phyloP scores from a whole-genome alignment of 2,329 filamentous ascomycete genomes.

The Saccharata proteae region DNA sequence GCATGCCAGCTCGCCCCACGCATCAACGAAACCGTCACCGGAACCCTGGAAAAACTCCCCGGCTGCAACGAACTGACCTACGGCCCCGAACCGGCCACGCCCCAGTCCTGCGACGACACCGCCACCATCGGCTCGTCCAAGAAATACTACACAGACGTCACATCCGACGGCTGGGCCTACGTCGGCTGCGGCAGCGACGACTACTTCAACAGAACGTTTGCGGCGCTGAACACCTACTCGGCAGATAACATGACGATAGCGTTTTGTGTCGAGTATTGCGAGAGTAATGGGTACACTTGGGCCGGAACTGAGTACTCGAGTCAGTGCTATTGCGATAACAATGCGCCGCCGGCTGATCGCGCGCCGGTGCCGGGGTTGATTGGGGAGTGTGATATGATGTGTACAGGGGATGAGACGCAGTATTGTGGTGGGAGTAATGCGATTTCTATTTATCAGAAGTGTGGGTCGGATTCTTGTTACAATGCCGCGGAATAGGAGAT shows the following conservation, averaged over 20 bases:
- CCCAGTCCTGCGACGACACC: slow-evolving; percentile 10
- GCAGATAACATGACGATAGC: slow-evolving; percentile 40
- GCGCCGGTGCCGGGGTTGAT: no score
- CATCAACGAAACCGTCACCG: slow-evolving; percentile 32
- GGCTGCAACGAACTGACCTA: slow-evolving; percentile 46
- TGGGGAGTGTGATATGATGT: no score
- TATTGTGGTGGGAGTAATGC: no score
- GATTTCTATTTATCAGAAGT: no score
- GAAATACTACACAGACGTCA: slow-evolving; percentile 24
- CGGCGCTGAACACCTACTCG: slow-evolving; percentile 12
- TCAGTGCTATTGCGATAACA: no score
- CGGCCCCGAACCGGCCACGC: slow-evolving; percentile 18
- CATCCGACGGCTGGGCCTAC: slow-evolving; percentile 42
- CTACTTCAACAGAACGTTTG: slow-evolving; percentile 24
- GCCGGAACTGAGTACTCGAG: no score
- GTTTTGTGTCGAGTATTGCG: slow-evolving; percentile 43
- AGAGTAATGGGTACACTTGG: no score
- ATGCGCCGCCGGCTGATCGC: no score
- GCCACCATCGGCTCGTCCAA: background rate
- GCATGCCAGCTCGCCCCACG: slow-evolving; percentile 38
- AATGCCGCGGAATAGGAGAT: no score
- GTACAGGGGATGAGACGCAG: no score
- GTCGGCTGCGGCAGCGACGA: slow-evolving; percentile 48
- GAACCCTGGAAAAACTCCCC: slow-evolving; percentile 36
- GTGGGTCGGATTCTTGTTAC: no score